Conservation (phyloP, 2,329 filamentous ascomycete species). For the Plectosphaerella cucumerina region DNA sequence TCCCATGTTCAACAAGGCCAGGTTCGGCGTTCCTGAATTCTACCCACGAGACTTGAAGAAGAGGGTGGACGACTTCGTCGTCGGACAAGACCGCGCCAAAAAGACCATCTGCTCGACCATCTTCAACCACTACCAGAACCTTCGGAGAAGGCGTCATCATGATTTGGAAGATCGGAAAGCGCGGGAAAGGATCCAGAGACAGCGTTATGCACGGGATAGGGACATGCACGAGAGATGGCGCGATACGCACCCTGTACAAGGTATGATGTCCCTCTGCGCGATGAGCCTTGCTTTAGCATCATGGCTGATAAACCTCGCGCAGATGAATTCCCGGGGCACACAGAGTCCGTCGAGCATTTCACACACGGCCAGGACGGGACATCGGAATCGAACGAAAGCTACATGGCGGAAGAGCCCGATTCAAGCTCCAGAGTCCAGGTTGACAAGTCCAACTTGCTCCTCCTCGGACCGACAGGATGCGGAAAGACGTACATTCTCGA, state of each 20-base stretch:
- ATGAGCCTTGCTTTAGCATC: slow-evolving; percentile 8
- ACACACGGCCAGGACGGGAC: slow-evolving; percentile 23
- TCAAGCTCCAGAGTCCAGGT: slow-evolving; percentile 60
- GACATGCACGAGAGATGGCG: slow-evolving; percentile 48
- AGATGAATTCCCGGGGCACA: slow-evolving; percentile 54
- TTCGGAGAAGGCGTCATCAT: slow-evolving; percentile 73
- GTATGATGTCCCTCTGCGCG: slow-evolving; percentile 37
- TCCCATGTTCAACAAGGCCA: slow-evolving; percentile 55
- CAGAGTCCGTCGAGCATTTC: slow-evolving; percentile 39
- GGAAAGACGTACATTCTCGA: slow-evolving; percentile 93
- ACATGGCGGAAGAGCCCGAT: slow-evolving; percentile 41
- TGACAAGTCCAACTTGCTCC: slow-evolving; percentile 90
- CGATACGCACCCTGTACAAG: slow-evolving; percentile 73
- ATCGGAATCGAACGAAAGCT: slow-evolving; percentile 35
- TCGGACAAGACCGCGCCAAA: slow-evolving; percentile 92
- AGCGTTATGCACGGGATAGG: slow-evolving; percentile 67
- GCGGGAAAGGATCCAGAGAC: slow-evolving; percentile 64
- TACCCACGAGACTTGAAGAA: slow-evolving; percentile 73
- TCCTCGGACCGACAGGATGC: slow-evolving; percentile 89
- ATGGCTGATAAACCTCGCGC: slow-evolving; percentile 29
- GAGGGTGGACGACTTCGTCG: slow-evolving; percentile 91
- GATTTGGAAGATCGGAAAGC: slow-evolving; percentile 60
- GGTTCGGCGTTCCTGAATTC: slow-evolving; percentile 57
- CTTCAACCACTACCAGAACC: slow-evolving; percentile 92
- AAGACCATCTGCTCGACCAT: slow-evolving; percentile 90